Evolutionary conservation across 2,329 filamentous ascomycete species (phyloP).

Genomic region (Pyricularia sp.): DNA sequence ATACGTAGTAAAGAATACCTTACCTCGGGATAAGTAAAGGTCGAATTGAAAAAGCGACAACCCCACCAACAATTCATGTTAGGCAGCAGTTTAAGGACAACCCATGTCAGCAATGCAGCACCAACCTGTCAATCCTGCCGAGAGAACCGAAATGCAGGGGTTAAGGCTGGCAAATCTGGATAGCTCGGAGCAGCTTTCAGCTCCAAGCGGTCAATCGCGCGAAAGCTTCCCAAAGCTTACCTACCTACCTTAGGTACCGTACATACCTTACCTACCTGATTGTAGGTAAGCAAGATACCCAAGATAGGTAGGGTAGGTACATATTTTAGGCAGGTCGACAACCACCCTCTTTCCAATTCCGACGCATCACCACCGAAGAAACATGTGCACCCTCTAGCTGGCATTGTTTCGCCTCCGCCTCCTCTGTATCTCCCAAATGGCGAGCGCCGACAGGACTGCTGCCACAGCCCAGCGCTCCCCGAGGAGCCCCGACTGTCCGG

Average conservation of each 20-base stretch:
- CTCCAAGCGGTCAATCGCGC: not conserved
- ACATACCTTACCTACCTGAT: too few relatives aligned
- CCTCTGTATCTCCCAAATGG: conserved; percentile 18
- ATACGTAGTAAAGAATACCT: not conserved
- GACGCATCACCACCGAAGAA: not conserved
- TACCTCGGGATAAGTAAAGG: not conserved
- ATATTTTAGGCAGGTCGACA: not conserved
- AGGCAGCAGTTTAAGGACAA: not conserved
- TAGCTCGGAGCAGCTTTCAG: not conserved
- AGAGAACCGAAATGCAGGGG: not conserved
- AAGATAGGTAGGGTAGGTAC: too few relatives aligned
- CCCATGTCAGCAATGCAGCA: too few relatives aligned
- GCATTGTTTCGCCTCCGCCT: conserved; percentile 3
- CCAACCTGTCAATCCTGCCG: too few relatives aligned
- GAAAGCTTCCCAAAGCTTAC: not conserved
- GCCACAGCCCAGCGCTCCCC: conserved; percentile 33
- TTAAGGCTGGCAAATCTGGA: not conserved
- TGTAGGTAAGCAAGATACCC: too few relatives aligned
- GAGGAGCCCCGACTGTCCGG: conserved; percentile 25
- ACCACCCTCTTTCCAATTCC: not conserved
- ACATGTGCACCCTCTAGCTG: not conserved
- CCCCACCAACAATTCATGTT: not conserved
- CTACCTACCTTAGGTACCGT: too few relatives aligned
- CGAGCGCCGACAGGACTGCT: conserved; percentile 28
- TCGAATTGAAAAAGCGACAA: not conserved